Base-by-base conservation (phyloP, 2,329 filamentous ascomycete genomes). In the Ciborinia camelliae region DNA sequence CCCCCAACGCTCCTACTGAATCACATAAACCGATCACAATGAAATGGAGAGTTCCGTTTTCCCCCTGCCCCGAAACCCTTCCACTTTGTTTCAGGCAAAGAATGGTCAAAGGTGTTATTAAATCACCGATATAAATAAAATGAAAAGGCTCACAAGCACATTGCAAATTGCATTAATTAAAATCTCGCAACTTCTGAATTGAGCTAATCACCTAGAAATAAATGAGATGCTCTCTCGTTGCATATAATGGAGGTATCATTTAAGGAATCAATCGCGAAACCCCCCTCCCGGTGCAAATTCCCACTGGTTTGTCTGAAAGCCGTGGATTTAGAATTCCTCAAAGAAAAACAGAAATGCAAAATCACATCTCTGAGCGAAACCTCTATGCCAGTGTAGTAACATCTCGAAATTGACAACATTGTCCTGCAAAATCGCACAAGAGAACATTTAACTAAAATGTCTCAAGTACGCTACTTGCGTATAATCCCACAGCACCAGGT, bases 121-220 rank as follows among this genome's bases (percentile, higher is more conserved):
- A 10, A 35, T 58, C 14, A 58, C 43, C 30, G 23, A 47, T 3
- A 35, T 7, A 35, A 32, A 58, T 39, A 47, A 30, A 58, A 8
- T 12, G 14, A 57, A 37, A 30, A 32, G 28, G 6, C 30, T 58
- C 54, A 58, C 54, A 47, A 45, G 41, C 28, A 47, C 28, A 58
- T 23, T 58, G 41, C 26, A 28, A 28, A 47, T 35, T 35, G 20
- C 41, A 32, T 58, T 35, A 28, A 47, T 32, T 32, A 47, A 47
- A 47, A 14, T 58, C 54, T 58, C 30, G 54, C 30, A 58, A 45
- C 54, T 47, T 58, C 54, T 58, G 41, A 20, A 58, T 58, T 58
- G 41, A 58, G 54, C 54, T 58, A 58, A 26, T 47, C 28, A 41
- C 12, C 39, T 41, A 35, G 28, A 58, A 58, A 58, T 47, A 32